Conservation (phyloP, 1,139 yeast genomes). For the Taphrina betulina region DNA sequence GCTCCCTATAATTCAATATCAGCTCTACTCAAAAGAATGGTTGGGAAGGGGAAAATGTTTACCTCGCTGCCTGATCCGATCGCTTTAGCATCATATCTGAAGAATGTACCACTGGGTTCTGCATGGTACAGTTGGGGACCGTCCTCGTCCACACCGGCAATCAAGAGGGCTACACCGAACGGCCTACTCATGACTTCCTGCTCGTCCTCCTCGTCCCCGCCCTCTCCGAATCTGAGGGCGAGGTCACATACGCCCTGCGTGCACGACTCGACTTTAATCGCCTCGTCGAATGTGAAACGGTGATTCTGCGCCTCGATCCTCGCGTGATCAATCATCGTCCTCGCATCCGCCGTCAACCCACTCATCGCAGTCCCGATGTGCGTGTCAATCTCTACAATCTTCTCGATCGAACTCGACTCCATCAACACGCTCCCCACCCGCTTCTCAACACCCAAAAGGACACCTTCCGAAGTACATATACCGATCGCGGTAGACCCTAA, state of each 20-base stretch:
- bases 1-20: no score
- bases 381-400: slow-evolving; percentile 87
- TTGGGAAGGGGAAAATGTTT: no score
- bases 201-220: slow-evolving; percentile 97
- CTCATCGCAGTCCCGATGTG: slow-evolving; percentile 99
- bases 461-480: slow-evolving; percentile 94
- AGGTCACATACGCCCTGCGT: slow-evolving; percentile 97
- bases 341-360: slow-evolving; percentile 97
- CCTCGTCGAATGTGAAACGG: slow-evolving; percentile 85
- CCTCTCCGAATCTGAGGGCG: slow-evolving; percentile 96
- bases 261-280: slow-evolving; percentile 85
- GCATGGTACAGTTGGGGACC: slow-evolving; percentile 98
- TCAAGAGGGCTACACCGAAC: slow-evolving; percentile 93
- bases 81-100: slow-evolving; percentile 96
- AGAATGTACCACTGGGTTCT: slow-evolving; percentile 98
- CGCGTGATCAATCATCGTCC: slow-evolving; percentile 98
- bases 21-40: no score
- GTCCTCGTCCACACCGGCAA: slow-evolving; percentile 93
- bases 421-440: slow-evolving; percentile 89
- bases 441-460: slow-evolving; percentile 93
- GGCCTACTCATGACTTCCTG: slow-evolving; percentile 98
- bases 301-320: slow-evolving; percentile 89
- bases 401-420: slow-evolving; percentile 91
- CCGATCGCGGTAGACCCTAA: slow-evolving; percentile 97
- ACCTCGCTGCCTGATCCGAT: slow-evolving; percentile 98